These are phyloP conservation scores for Trichosphaerium sp. DNA, from an alignment of 78 protist genomes.

Conservation along the genomic window DNA sequence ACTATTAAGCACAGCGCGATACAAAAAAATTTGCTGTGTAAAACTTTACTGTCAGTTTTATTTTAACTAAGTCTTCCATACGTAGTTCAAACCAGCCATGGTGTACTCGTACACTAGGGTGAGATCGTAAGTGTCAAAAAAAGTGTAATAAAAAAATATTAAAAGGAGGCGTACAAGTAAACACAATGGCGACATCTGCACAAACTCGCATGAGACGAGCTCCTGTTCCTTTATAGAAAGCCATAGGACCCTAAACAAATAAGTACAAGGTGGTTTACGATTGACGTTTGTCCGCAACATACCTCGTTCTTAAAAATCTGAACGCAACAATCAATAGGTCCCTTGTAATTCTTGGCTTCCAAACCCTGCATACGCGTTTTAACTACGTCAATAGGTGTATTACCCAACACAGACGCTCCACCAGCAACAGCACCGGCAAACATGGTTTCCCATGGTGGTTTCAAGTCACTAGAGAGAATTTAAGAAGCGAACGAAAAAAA, in stretches of 20 bases:
- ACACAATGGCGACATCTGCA: constrained; percentile 18
- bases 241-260: background rate
- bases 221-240: constrained; percentile 1
- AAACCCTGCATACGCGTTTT: constrained; percentile 28
- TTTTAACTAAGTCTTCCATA: too few relatives aligned
- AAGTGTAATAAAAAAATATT: too few relatives aligned
- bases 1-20: too few relatives aligned
- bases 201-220: constrained; percentile 15
- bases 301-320: constrained; percentile 9
- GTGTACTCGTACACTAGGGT: too few relatives aligned
- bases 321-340: constrained; percentile 2
- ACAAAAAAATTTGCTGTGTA: too few relatives aligned
- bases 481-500: too few relatives aligned
- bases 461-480: too few relatives aligned
- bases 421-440: constrained; percentile 22
- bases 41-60: too few relatives aligned
- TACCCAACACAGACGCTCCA: constrained; percentile 10
- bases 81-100: too few relatives aligned
- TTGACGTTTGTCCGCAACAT: background rate
- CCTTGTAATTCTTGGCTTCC: constrained; percentile 11
- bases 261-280: background rate
- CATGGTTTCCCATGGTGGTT: background rate
- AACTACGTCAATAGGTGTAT: constrained; percentile 32
- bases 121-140: too few relatives aligned
- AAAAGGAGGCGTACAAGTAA: too few relatives aligned